Conservation (phyloP, 2,329 filamentous ascomycete species). For the Davidsoniella neocaledoniae region DNA sequence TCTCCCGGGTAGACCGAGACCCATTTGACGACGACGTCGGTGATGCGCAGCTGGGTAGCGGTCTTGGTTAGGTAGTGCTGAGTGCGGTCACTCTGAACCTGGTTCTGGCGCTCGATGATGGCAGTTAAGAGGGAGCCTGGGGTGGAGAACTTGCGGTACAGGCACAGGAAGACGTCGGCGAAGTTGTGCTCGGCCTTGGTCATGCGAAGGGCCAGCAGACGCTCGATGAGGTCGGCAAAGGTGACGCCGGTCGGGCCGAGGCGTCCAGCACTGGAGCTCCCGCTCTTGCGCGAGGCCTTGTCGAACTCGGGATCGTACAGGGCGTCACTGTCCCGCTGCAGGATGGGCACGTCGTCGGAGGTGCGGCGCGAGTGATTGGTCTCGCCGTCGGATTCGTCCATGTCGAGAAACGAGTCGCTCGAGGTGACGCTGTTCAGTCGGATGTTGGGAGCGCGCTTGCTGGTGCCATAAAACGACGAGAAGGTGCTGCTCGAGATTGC, state of each 20-base stretch:
- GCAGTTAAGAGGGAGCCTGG: conserved; percentile 63
- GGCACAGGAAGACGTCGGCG: conserved; percentile 69
- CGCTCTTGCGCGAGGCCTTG: conserved; percentile 25
- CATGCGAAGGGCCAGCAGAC: conserved; percentile 66
- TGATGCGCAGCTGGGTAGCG: conserved; percentile 64
- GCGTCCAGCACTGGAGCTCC: conserved; percentile 1
- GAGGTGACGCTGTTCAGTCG: conserved; percentile 29
- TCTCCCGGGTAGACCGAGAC: conserved; percentile 80
- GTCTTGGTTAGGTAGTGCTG: conserved; percentile 60
- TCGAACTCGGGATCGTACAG: conserved; percentile 28
- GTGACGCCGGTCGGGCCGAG: conserved; percentile 28
- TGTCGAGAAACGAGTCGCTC: conserved; percentile 43
- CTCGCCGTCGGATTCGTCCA: conserved; percentile 55
- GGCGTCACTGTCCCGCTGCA: conserved; percentile 49
- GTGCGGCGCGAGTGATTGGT: conserved; percentile 33
- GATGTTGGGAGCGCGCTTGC: conserved; percentile 30
- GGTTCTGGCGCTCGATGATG: conserved; percentile 61
- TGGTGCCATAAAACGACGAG: conserved; percentile 17
- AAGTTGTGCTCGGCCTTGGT: conserved; percentile 85
- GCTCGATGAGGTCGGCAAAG: conserved; percentile 65
- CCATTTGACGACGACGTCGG: conserved; percentile 78
- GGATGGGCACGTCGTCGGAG: conserved; percentile 49
- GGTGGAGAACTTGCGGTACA: conserved; percentile 86
- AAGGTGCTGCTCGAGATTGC: conserved; percentile 1
- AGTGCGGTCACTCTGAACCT: conserved; percentile 46